These are phyloP conservation scores for Leccinum incarnatum DNA, from an alignment of 768 basidiomycete genomes.

Conservation along the genomic window DNA sequence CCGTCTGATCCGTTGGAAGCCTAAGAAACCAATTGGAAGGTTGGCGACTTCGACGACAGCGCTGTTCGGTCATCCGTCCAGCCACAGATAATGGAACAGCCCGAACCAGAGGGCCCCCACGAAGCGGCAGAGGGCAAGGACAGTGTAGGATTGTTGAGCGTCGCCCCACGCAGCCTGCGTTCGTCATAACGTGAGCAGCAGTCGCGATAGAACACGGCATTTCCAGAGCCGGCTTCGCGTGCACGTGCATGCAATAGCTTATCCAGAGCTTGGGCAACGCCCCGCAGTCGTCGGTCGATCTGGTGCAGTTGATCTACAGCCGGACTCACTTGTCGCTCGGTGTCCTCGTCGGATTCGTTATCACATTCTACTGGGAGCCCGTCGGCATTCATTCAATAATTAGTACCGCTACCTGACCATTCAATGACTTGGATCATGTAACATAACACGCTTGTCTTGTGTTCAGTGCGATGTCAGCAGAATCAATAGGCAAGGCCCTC, in stretches of 20 bases:
- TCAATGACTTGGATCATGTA: too few relatives aligned
- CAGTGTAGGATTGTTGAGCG: conserved; percentile 53
- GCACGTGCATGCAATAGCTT: conserved; percentile 56
- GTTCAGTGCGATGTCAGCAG: too few relatives aligned
- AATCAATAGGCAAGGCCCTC: too few relatives aligned
- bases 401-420: too few relatives aligned
- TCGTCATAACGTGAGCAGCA: conserved; percentile 33
- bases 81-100: conserved; percentile 38
- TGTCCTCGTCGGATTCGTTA: conserved; percentile 34
- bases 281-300: conserved; percentile 58
- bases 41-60: background rate
- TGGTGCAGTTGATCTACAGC: conserved; percentile 49
- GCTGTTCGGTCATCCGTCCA: background rate
- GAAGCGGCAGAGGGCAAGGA: conserved; percentile 64
- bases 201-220: conserved; percentile 28
- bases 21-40: background rate
- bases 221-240: conserved; percentile 47
- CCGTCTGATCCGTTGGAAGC: background rate
- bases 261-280: conserved; percentile 62
- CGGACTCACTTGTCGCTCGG: conserved; percentile 59
- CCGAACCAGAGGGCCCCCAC: conserved; percentile 50
- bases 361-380: conserved; percentile 44
- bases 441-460: too few relatives aligned
- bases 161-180: conserved; percentile 49
- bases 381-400: conserved; percentile 19